Percentiles rank a stretch among this genome's conserved stretches.
Evolutionary conservation across 805 yeast genomes (phyloP).

Genomic region (Scheffersomyces spartinae): DNA sequence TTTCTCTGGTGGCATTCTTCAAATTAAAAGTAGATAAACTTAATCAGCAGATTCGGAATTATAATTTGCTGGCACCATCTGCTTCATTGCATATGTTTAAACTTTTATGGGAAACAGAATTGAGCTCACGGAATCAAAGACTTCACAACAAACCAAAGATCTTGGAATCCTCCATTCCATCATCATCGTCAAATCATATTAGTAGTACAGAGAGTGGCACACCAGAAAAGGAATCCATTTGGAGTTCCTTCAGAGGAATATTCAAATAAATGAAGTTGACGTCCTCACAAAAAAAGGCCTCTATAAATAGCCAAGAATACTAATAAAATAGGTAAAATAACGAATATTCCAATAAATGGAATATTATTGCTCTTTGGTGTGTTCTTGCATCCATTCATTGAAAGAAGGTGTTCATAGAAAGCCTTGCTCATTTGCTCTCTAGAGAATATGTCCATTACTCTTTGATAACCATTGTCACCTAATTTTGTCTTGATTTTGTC

Average conservation of each 20-base stretch:
- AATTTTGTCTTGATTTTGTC: conserved; percentile 9
- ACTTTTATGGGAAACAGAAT: conserved; percentile 15
- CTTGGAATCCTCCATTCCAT: background rate
- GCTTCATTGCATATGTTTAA: conserved; percentile 26
- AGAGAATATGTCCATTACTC: conserved; percentile 22
- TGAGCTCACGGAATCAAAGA: conserved; percentile 9
- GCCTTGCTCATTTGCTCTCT: conserved; percentile 25
- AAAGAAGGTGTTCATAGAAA: too few species aligned
- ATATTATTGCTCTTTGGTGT: conserved; percentile 3
- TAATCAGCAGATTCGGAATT: conserved; percentile 21
- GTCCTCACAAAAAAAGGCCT: conserved; percentile 1
- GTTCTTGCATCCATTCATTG: conserved; percentile 6
- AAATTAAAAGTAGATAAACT: too few species aligned
- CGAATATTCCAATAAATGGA: conserved; percentile 5
- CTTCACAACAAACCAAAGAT: background rate
- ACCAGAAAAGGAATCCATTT: conserved; percentile 11
- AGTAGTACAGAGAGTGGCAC: conserved; percentile 1
- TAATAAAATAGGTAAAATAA: conserved; percentile 5
- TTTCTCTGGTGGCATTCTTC: too few species aligned
- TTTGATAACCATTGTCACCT: conserved; percentile 22
- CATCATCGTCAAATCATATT: background rate
- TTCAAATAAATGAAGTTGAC: conserved; percentile 7
- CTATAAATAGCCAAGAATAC: conserved; percentile 4
- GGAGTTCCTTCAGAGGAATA: conserved; percentile 20
- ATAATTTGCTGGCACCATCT: conserved; percentile 30